phyloP scores from a whole-genome alignment of 208 protist genomes.

The Acanthamoeba divionensis region DNA sequence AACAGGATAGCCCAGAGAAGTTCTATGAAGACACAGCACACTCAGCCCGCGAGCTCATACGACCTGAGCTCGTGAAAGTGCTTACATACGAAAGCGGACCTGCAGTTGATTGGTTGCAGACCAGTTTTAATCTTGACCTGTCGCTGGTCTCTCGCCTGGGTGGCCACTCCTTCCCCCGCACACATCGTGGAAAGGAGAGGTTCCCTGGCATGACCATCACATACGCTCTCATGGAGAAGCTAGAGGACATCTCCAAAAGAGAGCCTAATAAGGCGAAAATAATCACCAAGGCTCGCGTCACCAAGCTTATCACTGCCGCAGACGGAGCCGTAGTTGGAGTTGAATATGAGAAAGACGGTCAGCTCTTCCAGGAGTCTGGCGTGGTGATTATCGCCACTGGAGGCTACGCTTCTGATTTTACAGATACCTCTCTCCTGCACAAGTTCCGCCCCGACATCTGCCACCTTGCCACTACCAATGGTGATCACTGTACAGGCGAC shows the following conservation, averaged over 20 bases:
- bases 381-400: slow-evolving; percentile 88
- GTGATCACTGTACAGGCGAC: slow-evolving; percentile 74
- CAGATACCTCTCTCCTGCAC: slow-evolving; percentile 80
- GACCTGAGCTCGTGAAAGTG: not conserved
- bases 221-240: slow-evolving; percentile 82
- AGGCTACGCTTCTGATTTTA: slow-evolving; percentile 75
- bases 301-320: not conserved
- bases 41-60: not conserved
- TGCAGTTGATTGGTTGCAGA: too few species aligned
- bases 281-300: not conserved
- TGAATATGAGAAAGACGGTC: not conserved
- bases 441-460: slow-evolving; percentile 83
- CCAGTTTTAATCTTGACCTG: too few species aligned
- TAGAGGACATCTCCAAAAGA: slow-evolving; percentile 65
- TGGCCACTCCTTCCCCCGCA: too few species aligned
- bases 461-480: slow-evolving; percentile 88
- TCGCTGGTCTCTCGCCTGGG: too few species aligned
- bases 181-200: too few species aligned
- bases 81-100: not conserved
- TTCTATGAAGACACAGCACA: not conserved
- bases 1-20: too few species aligned
- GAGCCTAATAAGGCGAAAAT: not conserved
- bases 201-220: slow-evolving; percentile 88
- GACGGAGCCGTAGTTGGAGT: slow-evolving; percentile 1
- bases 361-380: slow-evolving; percentile 1